These are phyloP conservation scores for Roridomyces roridus DNA, from an alignment of 768 basidiomycete species.

Conservation along the genomic window DNA sequence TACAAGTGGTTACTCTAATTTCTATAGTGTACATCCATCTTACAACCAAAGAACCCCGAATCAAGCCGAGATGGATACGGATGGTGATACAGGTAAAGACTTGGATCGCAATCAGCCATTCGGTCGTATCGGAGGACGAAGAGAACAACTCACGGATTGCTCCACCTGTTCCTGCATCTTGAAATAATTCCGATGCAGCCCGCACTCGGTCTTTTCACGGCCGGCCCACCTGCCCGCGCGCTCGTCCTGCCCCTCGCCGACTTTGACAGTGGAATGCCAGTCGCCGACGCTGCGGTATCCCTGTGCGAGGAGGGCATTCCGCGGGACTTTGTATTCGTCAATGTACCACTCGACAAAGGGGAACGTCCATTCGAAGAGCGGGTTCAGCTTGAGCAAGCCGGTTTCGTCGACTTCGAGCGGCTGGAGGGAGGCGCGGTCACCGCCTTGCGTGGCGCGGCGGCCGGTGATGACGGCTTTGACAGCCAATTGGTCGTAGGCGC, in stretches of 20 bases:
- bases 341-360: constrained; percentile 85
- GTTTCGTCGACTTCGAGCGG: constrained; percentile 92
- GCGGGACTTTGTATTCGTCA: constrained; percentile 80
- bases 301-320: constrained; percentile 85
- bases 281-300: constrained; percentile 97
- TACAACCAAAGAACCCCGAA: not conserved
- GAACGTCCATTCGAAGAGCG: constrained; percentile 90
- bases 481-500: constrained; percentile 81
- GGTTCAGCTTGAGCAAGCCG: constrained; percentile 93
- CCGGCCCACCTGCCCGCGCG: constrained; percentile 93
- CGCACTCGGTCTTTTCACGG: constrained; percentile 92
- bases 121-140: too few relatives aligned
- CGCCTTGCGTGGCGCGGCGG: constrained; percentile 91
- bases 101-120: too few relatives aligned
- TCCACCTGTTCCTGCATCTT: constrained; percentile 67
- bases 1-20: not conserved
- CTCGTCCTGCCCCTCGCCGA: constrained; percentile 78
- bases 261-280: constrained; percentile 92
- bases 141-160: constrained; percentile 8
- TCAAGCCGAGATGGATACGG: not conserved
- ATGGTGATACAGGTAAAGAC: not conserved
- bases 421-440: constrained; percentile 79
- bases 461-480: constrained; percentile 95
- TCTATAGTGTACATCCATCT: not conserved
- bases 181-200: constrained; percentile 92